Evolutionary conservation across 1,284 basidiomycete genomes (phyloP).

Genomic region (Tilletia caries): DNA sequence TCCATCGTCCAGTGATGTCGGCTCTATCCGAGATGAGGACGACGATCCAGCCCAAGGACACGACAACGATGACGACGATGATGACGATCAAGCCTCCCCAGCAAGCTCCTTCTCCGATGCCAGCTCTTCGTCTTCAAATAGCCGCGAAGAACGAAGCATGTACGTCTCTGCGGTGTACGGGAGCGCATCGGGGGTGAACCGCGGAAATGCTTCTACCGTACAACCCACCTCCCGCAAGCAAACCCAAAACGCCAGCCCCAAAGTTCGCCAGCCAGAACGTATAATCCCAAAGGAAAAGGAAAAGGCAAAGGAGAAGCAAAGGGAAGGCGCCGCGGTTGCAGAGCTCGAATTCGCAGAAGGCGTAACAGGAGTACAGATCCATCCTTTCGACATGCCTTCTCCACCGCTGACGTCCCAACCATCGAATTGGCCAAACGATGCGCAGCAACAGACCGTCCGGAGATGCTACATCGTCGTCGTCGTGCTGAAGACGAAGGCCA

Average conservation of each 20-base stretch:
- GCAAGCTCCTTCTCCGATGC: not conserved
- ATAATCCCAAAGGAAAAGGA: not conserved
- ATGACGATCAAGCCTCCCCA: not conserved
- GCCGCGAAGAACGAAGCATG: not conserved
- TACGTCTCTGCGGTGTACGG: constrained; percentile 2
- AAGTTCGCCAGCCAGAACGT: not conserved
- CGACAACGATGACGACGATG: not conserved
- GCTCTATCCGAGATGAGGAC: not conserved
- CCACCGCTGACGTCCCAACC: not conserved
- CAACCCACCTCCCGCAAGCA: too few relatives aligned
- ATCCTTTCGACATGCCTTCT: constrained; percentile 18
- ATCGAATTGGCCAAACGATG: not conserved
- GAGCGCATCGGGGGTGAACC: not conserved
- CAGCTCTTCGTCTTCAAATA: not conserved
- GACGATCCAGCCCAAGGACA: not conserved
- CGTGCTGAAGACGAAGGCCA: constrained; percentile 30
- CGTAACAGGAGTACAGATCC: constrained; percentile 33
- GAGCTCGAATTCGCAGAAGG: constrained; percentile 45
- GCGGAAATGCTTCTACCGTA: too few relatives aligned
- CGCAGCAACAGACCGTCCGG: not conserved
- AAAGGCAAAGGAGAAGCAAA: not conserved
- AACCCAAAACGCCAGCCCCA: too few relatives aligned
- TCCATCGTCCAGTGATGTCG: too few relatives aligned
- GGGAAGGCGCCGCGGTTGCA: constrained; percentile 22
- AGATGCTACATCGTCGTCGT: constrained; percentile 26